These are phyloP conservation scores for Cutaneotrichosporon daszewskae DNA, from an alignment of 1,284 basidiomycete species.

Conservation along the genomic window DNA sequence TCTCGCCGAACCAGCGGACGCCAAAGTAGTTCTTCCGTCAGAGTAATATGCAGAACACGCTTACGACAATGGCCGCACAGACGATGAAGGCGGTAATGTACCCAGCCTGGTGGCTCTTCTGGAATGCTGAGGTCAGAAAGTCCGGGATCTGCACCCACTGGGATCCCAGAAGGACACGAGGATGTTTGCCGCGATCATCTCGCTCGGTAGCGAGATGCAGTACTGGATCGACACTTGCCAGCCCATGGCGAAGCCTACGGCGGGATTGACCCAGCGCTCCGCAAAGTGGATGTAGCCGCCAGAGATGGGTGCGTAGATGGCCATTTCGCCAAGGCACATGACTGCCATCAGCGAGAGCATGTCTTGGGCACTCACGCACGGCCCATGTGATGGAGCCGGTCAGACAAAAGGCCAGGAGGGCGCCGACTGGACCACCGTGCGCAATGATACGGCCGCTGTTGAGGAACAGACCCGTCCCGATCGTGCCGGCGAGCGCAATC, in stretches of 20 bases:
- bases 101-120: conserved; percentile 4
- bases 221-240: conserved; percentile 47
- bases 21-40: conserved; percentile 73
- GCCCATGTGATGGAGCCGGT: conserved; percentile 21
- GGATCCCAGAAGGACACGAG: conserved; percentile 71
- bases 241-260: conserved; percentile 1
- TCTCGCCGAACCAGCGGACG: conserved; percentile 62
- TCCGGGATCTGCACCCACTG: conserved; percentile 1
- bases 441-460: conserved; percentile 60
- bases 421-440: conserved; percentile 49
- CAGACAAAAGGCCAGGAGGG: conserved; percentile 25
- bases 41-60: conserved; percentile 44
- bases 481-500: conserved; percentile 30
- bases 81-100: conserved; percentile 12
- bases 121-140: too few species aligned
- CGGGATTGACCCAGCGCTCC: conserved; percentile 31
- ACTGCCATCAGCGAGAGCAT: conserved; percentile 9
- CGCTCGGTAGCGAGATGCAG: conserved; percentile 60
- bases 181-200: conserved; percentile 68
- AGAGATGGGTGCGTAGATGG: conserved; percentile 28
- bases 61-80: neutral
- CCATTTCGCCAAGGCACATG: conserved; percentile 44
- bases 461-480: conserved; percentile 67
- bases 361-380: conserved; percentile 18
- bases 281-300: conserved; percentile 42